These are phyloP conservation scores for Dactylellina drechsleri DNA, from an alignment of 2,329 filamentous ascomycete genomes.

Conservation along the genomic window DNA sequence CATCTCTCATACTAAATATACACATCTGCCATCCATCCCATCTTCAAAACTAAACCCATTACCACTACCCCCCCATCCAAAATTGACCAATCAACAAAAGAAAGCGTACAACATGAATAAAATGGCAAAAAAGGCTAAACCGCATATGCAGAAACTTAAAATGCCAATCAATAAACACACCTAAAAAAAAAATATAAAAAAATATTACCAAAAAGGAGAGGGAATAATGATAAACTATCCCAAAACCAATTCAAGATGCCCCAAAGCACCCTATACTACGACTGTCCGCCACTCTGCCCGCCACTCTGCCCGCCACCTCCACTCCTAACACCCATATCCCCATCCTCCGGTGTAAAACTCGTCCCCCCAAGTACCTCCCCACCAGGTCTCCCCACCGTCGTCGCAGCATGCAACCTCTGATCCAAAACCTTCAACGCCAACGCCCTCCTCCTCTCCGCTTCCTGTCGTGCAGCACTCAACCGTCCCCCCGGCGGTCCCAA, in stretches of 20 bases:
- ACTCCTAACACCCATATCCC: conserved; percentile 18
- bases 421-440: conserved; percentile 91
- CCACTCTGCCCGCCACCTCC: neutral
- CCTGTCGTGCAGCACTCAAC: conserved; percentile 73
- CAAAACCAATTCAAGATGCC: conserved; percentile 32
- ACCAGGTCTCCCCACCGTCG: conserved; percentile 63
- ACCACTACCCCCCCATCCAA: neutral
- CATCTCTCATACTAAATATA: neutral
- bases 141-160: conserved; percentile 12
- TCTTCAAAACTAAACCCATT: neutral
- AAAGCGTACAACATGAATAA: neutral
- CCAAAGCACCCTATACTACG: conserved; percentile 23
- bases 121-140: conserved; percentile 16
- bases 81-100: neutral
- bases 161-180: conserved; percentile 9
- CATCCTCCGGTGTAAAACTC: conserved; percentile 53
- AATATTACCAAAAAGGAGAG: no score
- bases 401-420: conserved; percentile 87
- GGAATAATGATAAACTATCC: neutral
- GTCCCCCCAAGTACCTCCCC: conserved; percentile 55
- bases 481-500: conserved; percentile 61
- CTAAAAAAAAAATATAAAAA: neutral
- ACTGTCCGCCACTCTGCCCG: conserved; percentile 7
- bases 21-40: neutral
- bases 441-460: conserved; percentile 88